phyloP scores from a whole-genome alignment of 1,284 basidiomycete species.

The Melampsora americana region DNA sequence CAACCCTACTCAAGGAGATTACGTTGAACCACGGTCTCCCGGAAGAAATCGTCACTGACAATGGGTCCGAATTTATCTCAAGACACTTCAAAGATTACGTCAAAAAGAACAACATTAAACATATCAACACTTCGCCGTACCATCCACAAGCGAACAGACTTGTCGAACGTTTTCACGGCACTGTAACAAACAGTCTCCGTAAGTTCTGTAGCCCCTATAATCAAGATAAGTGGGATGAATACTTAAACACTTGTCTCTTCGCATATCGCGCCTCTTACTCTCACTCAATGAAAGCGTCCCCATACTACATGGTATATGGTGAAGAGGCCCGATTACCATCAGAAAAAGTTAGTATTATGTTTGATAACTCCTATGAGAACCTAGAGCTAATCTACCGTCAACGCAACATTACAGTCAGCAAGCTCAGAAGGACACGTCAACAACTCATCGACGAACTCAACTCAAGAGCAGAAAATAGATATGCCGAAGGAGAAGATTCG shows the following conservation, averaged over 20 bases:
- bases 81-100: background rate
- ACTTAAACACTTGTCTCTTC: no score
- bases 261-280: constrained; percentile 2
- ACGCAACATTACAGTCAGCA: no score
- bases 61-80: background rate
- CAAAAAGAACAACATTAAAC: background rate
- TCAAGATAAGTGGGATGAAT: no score
- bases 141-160: constrained; percentile 13
- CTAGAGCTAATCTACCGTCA: background rate
- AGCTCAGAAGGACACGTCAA: background rate
- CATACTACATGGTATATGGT: constrained; percentile 19
- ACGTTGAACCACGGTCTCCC: no score
- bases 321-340: background rate
- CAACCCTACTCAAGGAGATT: background rate
- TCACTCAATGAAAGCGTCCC: background rate
- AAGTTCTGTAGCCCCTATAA: no score
- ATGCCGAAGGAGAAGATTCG: background rate
- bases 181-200: background rate
- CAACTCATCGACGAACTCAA: background rate
- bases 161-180: constrained; percentile 21
- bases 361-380: background rate
- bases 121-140: background rate
- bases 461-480: background rate
- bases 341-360: background rate
- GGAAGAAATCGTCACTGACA: constrained; percentile 10